Evolutionary conservation across 768 basidiomycete species (phyloP), one percentile per base, ranked within the genome.

Genomic region (Basidioascus undulatus): DNA sequence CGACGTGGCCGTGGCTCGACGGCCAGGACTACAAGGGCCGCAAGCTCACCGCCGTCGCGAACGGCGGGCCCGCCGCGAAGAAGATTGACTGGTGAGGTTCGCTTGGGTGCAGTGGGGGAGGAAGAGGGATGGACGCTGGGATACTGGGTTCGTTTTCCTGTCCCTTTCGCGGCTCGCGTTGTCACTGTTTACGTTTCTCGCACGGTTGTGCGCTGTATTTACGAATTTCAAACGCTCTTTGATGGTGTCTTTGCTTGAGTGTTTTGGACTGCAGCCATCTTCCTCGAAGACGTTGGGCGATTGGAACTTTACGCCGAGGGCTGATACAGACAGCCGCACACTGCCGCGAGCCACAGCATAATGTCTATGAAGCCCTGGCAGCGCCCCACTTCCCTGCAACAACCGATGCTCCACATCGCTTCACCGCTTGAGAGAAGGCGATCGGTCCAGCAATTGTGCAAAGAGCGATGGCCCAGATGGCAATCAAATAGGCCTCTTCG

Each of bases 1-100:
- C 70, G 52, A 56, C 62, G 43, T 96, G 86, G 84, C 80, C 92
- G 5, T 98, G 92, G 92, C 61, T 94, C 56, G 82, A 98, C 54
- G 92, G 89, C 27, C 79, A 89, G 46, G 84, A 84, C 21, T 92
- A 84, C 61, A 58, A 54, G 41, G 66, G 74, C 54, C 76, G 74
- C 35, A 69, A 65, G 32, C 53, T 56, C 25, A 59, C 57, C 55
- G 54, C 59, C 32, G 53, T 55, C 20, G 54, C 55, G 42, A 51
- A 21, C 46, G 52, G 13, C 41, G 49, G 25, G 33, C 40, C 28
- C 47, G 47, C 23, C 36, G 54, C 50, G 49, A 54, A 52, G 46
- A 56, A 55, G 44, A 55, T 55, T 42, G 59, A 60, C 39, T 60
- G 59, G 59, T 60, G 50, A 50, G 47, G 40, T 6, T 16, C 10